Evolutionary conservation across 2,329 filamentous ascomycete genomes (phyloP).

Genomic region (Hymenoscyphus repandus): DNA sequence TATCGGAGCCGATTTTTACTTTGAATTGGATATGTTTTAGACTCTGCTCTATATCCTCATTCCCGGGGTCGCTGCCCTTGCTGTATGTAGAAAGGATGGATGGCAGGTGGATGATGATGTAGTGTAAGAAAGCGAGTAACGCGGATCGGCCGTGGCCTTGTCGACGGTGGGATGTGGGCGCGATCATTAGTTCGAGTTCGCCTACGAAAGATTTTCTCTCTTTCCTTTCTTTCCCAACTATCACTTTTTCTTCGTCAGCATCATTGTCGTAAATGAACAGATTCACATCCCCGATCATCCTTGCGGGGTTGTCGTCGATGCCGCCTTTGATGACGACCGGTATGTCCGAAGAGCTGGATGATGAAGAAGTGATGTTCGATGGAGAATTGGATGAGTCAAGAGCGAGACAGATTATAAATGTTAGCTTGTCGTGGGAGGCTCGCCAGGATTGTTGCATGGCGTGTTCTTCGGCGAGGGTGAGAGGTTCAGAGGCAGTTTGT

Average conservation of each 20-base stretch:
- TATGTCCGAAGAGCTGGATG: background rate
- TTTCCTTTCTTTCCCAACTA: constrained; percentile 1
- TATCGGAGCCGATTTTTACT: constrained; percentile 1
- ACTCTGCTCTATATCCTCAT: background rate
- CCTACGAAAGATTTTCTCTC: constrained; percentile 42
- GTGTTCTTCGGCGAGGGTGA: constrained; percentile 78
- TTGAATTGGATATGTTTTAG: background rate
- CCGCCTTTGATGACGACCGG: constrained; percentile 2
- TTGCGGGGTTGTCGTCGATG: constrained; percentile 45
- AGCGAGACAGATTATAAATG: constrained; percentile 71
- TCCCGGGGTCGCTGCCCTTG: background rate
- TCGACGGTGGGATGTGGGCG: constrained; percentile 49
- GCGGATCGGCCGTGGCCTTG: constrained; percentile 61
- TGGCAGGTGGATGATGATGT: constrained; percentile 50
- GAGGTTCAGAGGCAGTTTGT: constrained; percentile 81
- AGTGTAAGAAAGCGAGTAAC: constrained; percentile 64
- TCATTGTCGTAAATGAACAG: constrained; percentile 65
- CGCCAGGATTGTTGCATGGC: constrained; percentile 89
- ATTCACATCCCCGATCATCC: constrained; percentile 72
- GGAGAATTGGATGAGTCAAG: too few relatives aligned
- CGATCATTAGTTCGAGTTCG: constrained; percentile 87
- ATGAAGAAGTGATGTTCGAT: too few relatives aligned
- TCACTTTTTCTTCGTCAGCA: constrained; percentile 37
- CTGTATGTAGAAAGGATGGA: constrained; percentile 42
- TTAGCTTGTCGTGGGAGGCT: constrained; percentile 76